Evolutionary conservation across 148 eudicot genomes (phyloP), one percentile per base, ranked within the genome.

Genomic region (Amaranthus cruentus): DNA sequence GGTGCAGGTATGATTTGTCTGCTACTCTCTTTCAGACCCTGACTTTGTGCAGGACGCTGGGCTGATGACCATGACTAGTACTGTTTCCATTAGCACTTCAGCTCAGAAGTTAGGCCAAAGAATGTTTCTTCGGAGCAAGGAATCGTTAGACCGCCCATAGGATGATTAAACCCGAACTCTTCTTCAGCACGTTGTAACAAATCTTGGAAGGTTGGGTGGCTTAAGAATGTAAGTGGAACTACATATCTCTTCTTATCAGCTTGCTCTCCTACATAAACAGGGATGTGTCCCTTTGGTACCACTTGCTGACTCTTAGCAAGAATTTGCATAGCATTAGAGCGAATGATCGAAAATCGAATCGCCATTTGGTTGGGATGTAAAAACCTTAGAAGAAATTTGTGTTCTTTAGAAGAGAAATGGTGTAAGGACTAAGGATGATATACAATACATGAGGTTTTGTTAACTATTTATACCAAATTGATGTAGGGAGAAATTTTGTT

Each of bases 121-220:
- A 72, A 72, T 0, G 47, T 49, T 61, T 72, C 57, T 72, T 72
- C 75, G 6, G 57, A 48, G 57, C 75, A 72, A 60, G 75, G 75
- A 50, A 72, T 72, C 2, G 75, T 72, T 18, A 61, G 57, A 60
- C 68, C 75, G 10, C 75, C 75, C 75, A 63, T 77, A 8, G 80
- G 75, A 55, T 71, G 75, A 70, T 64, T 7, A 52, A 70, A 77
- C 12, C 80, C 80, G 11, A 74, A 79, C 74, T 79, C 81, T 67
- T 79, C 70, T 64, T 79, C 81, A 18, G 81, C 69, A 0, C 55
- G 58, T 9, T 59, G 70, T 10, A 79, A 51, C 65, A 79, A 74
- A 55, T 74, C 73, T 73, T 74, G 81, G 63, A 79, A 79, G 53
- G 43, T 47, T 46, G 81, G 81, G 52, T 79, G 70, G 13, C 62